A percentile compares a stretch with the other conserved stretches of the same genome.
phyloP scores from a whole-genome alignment of 208 protist genomes.

The Trypanosoma scelopori region DNA sequence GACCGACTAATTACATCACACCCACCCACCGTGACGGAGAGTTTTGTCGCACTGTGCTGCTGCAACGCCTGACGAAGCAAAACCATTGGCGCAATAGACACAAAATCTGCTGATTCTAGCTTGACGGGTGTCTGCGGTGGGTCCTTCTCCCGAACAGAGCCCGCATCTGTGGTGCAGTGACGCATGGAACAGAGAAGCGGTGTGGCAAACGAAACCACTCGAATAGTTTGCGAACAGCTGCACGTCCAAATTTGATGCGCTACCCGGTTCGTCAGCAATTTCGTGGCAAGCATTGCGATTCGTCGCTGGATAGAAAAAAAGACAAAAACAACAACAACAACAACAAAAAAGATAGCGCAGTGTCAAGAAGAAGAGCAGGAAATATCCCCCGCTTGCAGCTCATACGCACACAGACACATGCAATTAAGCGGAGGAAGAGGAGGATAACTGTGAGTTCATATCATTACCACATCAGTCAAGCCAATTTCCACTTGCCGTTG shows the following conservation, averaged over 20 bases:
- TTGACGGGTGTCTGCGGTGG: not conserved
- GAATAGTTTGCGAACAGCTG: not conserved
- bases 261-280: not conserved
- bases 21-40: constrained; percentile 22
- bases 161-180: not conserved
- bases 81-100: constrained; percentile 43
- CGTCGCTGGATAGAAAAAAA: too few species aligned
- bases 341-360: too few species aligned
- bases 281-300: too few species aligned
- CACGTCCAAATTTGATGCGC: not conserved
- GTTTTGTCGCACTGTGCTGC: constrained; percentile 37
- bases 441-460: too few species aligned
- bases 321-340: too few species aligned
- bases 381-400: too few species aligned
- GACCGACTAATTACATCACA: constrained; percentile 49
- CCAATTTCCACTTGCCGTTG: too few species aligned
- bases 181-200: not conserved
- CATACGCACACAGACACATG: too few species aligned
- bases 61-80: constrained; percentile 55
- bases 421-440: too few species aligned
- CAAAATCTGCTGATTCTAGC: constrained; percentile 34
- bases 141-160: not conserved
- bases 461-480: too few species aligned
- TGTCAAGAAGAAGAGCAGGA: too few species aligned
- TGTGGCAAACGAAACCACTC: not conserved